Evolutionary conservation across 805 yeast genomes (phyloP).

Genomic region (Saccharomycopsis lassenensis): DNA sequence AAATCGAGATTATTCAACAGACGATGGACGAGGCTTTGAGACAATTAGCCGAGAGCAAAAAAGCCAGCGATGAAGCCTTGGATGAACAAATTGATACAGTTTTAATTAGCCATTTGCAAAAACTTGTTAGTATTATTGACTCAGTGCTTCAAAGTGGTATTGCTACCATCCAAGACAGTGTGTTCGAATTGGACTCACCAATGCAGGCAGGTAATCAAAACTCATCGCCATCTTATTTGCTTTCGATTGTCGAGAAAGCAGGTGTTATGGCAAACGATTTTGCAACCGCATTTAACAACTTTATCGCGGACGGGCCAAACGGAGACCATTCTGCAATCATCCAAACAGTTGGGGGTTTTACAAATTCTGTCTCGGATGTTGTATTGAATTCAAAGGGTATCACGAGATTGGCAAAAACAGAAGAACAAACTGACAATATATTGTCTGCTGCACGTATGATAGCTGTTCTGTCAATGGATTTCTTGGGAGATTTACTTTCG

Average conservation of each 20-base stretch:
- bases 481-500: conserved; percentile 49
- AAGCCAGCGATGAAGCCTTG: conserved; percentile 33
- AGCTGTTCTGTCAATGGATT: conserved; percentile 42
- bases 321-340: conserved; percentile 55
- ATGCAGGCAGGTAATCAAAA: conserved; percentile 75
- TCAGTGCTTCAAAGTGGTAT: conserved; percentile 60
- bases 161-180: conserved; percentile 60
- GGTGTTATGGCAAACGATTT: conserved; percentile 68
- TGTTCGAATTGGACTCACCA: conserved; percentile 63
- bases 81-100: conserved; percentile 51
- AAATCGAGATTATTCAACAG: conserved; percentile 67
- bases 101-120: conserved; percentile 35
- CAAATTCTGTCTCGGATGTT: conserved; percentile 51
- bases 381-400: conserved; percentile 64
- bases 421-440: conserved; percentile 41
- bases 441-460: conserved; percentile 39
- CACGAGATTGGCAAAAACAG: conserved; percentile 39
- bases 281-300: conserved; percentile 64
- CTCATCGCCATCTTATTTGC: conserved; percentile 57
- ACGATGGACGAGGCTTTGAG: conserved; percentile 62
- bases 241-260: conserved; percentile 60
- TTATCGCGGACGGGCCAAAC: conserved; percentile 64
- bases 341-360: conserved; percentile 49
- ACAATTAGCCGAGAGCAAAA: conserved; percentile 37
- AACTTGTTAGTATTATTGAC: conserved; percentile 50